Evolutionary conservation across 2,329 filamentous ascomycete genomes (phyloP).

Genomic region (Reticulascus tulasneorum): DNA sequence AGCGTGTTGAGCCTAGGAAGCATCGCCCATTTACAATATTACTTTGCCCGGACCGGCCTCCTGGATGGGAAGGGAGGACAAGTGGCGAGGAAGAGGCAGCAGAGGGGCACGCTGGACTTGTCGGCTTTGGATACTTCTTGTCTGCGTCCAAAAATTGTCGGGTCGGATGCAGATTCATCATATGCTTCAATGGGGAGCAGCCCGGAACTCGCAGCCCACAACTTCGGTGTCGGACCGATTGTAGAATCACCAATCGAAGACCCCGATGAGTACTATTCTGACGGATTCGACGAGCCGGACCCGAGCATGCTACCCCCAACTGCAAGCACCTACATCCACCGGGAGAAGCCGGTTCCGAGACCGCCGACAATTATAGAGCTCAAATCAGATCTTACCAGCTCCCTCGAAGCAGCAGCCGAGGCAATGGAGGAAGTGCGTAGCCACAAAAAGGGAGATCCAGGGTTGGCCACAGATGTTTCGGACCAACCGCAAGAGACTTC

Average conservation of each 20-base stretch:
- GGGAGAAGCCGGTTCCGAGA: constrained; percentile 74
- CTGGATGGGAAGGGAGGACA: constrained; percentile 91
- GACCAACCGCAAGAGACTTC: constrained; percentile 31
- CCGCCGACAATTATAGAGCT: constrained; percentile 80
- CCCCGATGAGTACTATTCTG: constrained; percentile 47
- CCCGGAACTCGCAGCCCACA: constrained; percentile 46
- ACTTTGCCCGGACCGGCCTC: constrained; percentile 91
- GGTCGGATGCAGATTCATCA: constrained; percentile 53
- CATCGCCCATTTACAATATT: constrained; percentile 96
- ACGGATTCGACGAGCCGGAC: constrained; percentile 62
- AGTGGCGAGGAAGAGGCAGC: constrained; percentile 67
- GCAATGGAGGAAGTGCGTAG: constrained; percentile 58
- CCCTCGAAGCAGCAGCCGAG: constrained; percentile 65
- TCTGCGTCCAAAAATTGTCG: constrained; percentile 32
- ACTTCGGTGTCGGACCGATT: constrained; percentile 31
- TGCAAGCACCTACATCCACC: constrained; percentile 89
- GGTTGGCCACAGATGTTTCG: too few relatives aligned
- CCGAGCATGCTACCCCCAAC: constrained; percentile 90
- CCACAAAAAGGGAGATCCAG: constrained; percentile 21
- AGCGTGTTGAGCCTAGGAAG: constrained; percentile 95
- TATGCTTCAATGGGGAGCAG: constrained; percentile 58
- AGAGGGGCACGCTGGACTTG: constrained; percentile 56
- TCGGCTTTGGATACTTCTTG: constrained; percentile 35
- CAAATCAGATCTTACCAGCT: constrained; percentile 61
- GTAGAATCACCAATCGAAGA: constrained; percentile 46